A percentile compares a stretch with the other conserved stretches of the same genome.
These are phyloP conservation scores for Tuber brumale DNA, from an alignment of 495 filamentous ascomycete species.

Conservation along the genomic window DNA sequence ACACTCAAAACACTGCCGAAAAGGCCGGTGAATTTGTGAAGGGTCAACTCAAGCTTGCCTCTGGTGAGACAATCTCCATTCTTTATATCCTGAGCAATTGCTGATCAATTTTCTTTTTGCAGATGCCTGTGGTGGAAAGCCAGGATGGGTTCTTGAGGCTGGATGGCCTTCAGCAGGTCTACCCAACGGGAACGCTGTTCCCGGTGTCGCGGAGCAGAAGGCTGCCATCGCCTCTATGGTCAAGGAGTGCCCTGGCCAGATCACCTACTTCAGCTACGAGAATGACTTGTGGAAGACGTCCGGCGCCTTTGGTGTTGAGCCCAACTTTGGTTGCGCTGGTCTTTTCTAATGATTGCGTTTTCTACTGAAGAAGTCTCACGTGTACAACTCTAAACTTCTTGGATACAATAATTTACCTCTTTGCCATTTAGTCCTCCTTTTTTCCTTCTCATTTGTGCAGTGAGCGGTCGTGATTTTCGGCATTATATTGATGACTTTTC, in stretches of 20 bases:
- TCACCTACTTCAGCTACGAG: conserved; percentile 71
- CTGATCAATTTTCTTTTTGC: conserved; percentile 8
- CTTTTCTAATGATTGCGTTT: conserved; percentile 46
- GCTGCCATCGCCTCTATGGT: conserved; percentile 63
- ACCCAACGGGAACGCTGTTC: conserved; percentile 64
- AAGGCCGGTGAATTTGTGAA: conserved; percentile 68
- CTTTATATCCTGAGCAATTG: background rate
- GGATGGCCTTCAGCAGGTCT: conserved; percentile 75
- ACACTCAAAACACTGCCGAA: conserved; percentile 54
- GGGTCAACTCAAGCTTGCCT: conserved; percentile 59
- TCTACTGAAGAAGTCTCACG: background rate
- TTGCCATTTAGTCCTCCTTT: conserved; percentile 1
- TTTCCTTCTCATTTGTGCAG: background rate
- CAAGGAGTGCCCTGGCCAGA: conserved; percentile 51
- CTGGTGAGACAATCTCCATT: conserved; percentile 34
- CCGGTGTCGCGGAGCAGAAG: conserved; percentile 70
- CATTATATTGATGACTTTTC: conserved; percentile 3
- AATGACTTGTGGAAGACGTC: conserved; percentile 76
- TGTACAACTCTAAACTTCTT: background rate
- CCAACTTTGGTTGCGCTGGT: conserved; percentile 61
- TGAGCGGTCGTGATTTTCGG: background rate
- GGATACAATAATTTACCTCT: conserved; percentile 4
- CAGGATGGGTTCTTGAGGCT: conserved; percentile 73
- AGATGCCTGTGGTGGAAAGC: conserved; percentile 57
- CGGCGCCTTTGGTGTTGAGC: conserved; percentile 68